Conservation (phyloP, 192 early-diverging fungal species). For the Allomyces javanicus region DNA sequence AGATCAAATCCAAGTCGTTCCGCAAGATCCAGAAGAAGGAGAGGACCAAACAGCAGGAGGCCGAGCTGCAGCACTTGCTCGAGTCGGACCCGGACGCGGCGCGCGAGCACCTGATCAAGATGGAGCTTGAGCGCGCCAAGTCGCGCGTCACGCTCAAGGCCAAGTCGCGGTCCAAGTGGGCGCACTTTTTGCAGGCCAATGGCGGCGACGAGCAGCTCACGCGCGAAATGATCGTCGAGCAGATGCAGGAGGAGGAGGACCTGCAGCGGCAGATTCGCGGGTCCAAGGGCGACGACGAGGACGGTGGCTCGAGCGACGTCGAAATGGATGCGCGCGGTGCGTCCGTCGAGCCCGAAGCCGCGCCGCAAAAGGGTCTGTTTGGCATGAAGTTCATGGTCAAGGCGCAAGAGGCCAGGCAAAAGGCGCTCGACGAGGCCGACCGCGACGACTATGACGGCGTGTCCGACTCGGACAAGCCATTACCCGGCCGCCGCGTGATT, state of each 20-base stretch:
- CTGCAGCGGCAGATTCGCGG: constrained; percentile 57
- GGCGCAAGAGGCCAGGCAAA: constrained; percentile 15
- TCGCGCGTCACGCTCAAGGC: constrained; percentile 86
- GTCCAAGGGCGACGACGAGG: constrained; percentile 12
- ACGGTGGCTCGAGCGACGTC: constrained; percentile 8
- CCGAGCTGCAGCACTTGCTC: constrained; percentile 20
- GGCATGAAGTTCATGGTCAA: constrained; percentile 98
- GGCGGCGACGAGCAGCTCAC: constrained; percentile 33
- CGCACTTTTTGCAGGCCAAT: constrained; percentile 14
- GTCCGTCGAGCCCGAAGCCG: constrained; percentile 7
- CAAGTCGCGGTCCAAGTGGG: constrained; percentile 95
- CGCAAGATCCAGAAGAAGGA: constrained; percentile 72
- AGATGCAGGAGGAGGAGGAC: constrained; percentile 54
- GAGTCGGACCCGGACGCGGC: constrained; percentile 40
- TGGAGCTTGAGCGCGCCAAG: constrained; percentile 61
- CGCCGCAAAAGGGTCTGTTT: constrained; percentile 57
- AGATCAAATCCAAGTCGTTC: constrained; percentile 96
- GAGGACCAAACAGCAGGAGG: constrained; percentile 37
- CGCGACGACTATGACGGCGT: constrained; percentile 2
- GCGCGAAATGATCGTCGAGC: constrained; percentile 65
- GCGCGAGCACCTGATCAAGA: constrained; percentile 37
- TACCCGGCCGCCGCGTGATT: background rate
- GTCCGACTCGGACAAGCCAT: constrained; percentile 3
- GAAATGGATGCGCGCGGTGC: no score
- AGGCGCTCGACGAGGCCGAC: background rate